These are phyloP conservation scores for Penicillium chermesinum DNA, from an alignment of 495 filamentous ascomycete genomes.

Conservation along the genomic window DNA sequence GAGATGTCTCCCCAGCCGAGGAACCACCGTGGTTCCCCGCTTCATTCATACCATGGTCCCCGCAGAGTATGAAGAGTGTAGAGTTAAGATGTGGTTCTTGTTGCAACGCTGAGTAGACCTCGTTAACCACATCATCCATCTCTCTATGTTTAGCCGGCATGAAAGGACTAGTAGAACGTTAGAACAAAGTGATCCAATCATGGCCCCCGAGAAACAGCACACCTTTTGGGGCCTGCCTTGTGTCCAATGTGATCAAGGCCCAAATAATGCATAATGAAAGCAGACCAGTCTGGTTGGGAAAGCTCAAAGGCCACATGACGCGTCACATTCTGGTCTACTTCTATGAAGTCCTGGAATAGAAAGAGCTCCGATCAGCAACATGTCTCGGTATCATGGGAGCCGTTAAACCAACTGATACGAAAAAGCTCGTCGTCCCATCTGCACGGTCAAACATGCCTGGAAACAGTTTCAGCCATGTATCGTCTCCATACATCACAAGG, in stretches of 20 bases:
- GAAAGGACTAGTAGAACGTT: slow-evolving; percentile 53
- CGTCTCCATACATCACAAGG: slow-evolving; percentile 93
- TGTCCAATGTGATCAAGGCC: slow-evolving; percentile 97
- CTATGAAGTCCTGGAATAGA: slow-evolving; percentile 78
- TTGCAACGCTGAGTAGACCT: slow-evolving; percentile 73
- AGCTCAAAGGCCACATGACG: slow-evolving; percentile 79
- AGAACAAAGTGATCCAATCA: not conserved
- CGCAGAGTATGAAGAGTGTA: slow-evolving; percentile 79
- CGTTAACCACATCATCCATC: slow-evolving; percentile 79
- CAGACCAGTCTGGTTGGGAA: slow-evolving; percentile 76
- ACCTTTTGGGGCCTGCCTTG: slow-evolving; percentile 88
- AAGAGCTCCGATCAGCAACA: slow-evolving; percentile 22
- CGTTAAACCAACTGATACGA: slow-evolving; percentile 74
- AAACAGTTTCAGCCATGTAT: slow-evolving; percentile 98
- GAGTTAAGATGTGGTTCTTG: slow-evolving; percentile 61
- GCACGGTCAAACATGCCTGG: slow-evolving; percentile 76
- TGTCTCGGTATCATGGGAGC: not conserved
- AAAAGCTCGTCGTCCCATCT: slow-evolving; percentile 96
- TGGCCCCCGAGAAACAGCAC: slow-evolving; percentile 1
- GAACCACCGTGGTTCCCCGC: slow-evolving; percentile 96
- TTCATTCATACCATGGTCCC: slow-evolving; percentile 99
- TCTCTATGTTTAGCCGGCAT: slow-evolving; percentile 92
- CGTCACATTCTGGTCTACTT: slow-evolving; percentile 97
- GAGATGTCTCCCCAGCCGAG: slow-evolving; percentile 84
- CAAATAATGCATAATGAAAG: slow-evolving; percentile 89